These are phyloP conservation scores for Lepiota venenata DNA, from an alignment of 768 basidiomycete genomes.

Conservation along the genomic window DNA sequence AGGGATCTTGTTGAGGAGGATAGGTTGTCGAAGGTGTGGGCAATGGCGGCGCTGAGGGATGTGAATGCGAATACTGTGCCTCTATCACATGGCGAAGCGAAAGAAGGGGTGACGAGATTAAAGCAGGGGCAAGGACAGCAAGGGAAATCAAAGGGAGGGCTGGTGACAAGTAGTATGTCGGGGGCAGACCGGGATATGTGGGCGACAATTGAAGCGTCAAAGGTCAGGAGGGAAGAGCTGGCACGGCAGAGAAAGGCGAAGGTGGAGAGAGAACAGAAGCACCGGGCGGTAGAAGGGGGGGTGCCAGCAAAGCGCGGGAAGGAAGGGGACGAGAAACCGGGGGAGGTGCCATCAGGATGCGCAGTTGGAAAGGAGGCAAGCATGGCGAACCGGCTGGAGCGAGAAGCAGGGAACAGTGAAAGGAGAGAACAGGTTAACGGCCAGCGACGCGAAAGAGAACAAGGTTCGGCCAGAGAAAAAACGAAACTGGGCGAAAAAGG, in stretches of 20 bases:
- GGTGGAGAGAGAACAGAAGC: constrained; percentile 42
- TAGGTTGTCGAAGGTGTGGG: constrained; percentile 42
- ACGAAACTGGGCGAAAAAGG: no score
- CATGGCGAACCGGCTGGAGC: background rate
- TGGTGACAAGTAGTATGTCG: no score
- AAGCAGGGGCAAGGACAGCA: no score
- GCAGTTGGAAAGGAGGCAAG: background rate
- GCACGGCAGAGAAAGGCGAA: constrained; percentile 24
- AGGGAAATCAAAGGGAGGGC: no score
- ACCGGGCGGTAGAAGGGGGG: constrained; percentile 47
- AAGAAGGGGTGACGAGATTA: no score
- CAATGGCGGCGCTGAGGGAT: constrained; percentile 39
- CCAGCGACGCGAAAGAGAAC: no score
- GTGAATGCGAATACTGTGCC: constrained; percentile 27
- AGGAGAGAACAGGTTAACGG: no score
- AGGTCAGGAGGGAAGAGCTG: no score
- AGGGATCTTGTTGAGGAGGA: constrained; percentile 46
- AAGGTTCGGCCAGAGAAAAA: no score
- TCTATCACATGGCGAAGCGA: no score
- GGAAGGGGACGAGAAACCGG: constrained; percentile 6
- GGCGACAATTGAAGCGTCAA: no score
- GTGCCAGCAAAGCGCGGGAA: constrained; percentile 29
- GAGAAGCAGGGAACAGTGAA: background rate
- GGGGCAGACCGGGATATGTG: no score
- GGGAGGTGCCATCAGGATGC: background rate